These are phyloP conservation scores for Fusarium dlaminii DNA, from an alignment of 2,329 filamentous ascomycete genomes.

Conservation along the genomic window DNA sequence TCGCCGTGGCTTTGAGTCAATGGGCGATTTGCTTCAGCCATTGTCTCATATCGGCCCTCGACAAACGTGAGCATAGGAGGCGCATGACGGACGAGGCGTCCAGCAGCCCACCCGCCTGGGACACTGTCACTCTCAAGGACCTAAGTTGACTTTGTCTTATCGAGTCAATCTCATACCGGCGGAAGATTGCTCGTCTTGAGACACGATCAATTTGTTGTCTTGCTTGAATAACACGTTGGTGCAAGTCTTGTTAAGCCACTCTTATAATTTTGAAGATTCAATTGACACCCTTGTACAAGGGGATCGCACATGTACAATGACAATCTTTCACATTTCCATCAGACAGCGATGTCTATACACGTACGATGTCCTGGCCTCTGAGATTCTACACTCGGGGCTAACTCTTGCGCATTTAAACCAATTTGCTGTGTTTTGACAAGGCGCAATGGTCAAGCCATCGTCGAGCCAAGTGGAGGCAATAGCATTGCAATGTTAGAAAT, in stretches of 20 bases:
- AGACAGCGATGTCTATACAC: neutral
- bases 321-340: neutral
- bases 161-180: constrained; percentile 7
- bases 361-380: neutral
- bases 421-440: constrained; percentile 20
- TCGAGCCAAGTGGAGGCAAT: constrained; percentile 38
- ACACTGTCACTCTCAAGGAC: constrained; percentile 28
- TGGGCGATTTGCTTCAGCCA: neutral
- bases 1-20: constrained; percentile 12
- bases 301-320: neutral
- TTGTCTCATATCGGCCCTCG: constrained; percentile 29
- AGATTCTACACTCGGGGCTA: constrained; percentile 23
- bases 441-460: constrained; percentile 25
- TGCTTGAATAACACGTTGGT: neutral
- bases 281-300: neutral
- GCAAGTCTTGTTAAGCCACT: neutral
- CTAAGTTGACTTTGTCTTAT: constrained; percentile 8
- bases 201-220: constrained; percentile 2
- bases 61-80: constrained; percentile 20
- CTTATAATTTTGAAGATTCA: neutral
- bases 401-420: constrained; percentile 14
- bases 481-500: constrained; percentile 23
- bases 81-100: constrained; percentile 35
- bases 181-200: neutral
- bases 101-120: constrained; percentile 20